Percentiles rank a stretch among this genome's conserved stretches.
phyloP scores from a whole-genome alignment of 192 early-diverging fungal species.

The Podila clonocystis region DNA sequence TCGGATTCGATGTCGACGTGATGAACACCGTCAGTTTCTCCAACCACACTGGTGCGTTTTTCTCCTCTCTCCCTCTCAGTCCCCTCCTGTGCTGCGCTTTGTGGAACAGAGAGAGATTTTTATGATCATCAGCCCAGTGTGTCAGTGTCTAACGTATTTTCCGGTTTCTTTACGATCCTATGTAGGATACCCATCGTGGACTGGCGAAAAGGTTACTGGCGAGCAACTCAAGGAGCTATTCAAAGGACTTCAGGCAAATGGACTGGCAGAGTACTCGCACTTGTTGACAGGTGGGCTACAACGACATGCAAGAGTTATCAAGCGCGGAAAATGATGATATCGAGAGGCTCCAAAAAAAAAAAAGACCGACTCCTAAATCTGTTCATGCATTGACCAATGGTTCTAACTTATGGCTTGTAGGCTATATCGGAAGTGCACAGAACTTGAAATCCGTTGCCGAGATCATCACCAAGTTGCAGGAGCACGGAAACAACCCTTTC shows the following conservation, averaged over 20 bases:
- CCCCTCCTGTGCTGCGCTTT: neutral
- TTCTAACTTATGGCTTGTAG: constrained; percentile 19
- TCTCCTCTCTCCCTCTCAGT: neutral
- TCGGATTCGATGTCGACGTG: constrained; percentile 92
- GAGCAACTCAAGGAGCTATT: constrained; percentile 74
- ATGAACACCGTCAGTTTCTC: constrained; percentile 95
- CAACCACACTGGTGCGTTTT: constrained; percentile 83
- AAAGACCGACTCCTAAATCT: too few species aligned
- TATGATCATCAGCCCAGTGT: neutral
- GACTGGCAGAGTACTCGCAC: constrained; percentile 81
- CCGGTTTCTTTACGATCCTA: neutral
- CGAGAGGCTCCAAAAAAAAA: neutral
- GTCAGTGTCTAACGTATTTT: neutral
- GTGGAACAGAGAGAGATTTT: too few species aligned
- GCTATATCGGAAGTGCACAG: constrained; percentile 85
- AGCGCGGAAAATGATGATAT: too few species aligned
- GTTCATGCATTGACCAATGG: neutral
- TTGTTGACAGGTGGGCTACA: constrained; percentile 74
- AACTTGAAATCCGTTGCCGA: constrained; percentile 66
- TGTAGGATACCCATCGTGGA: constrained; percentile 78
- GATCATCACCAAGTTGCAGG: constrained; percentile 64
- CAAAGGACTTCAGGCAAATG: constrained; percentile 78
- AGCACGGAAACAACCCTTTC: constrained; percentile 48
- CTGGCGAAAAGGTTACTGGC: constrained; percentile 73
- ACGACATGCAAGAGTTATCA: too few species aligned